These are phyloP conservation scores for Lagenidium sp. DNA, from an alignment of 352 stramenopile species.

Conservation along the genomic window DNA sequence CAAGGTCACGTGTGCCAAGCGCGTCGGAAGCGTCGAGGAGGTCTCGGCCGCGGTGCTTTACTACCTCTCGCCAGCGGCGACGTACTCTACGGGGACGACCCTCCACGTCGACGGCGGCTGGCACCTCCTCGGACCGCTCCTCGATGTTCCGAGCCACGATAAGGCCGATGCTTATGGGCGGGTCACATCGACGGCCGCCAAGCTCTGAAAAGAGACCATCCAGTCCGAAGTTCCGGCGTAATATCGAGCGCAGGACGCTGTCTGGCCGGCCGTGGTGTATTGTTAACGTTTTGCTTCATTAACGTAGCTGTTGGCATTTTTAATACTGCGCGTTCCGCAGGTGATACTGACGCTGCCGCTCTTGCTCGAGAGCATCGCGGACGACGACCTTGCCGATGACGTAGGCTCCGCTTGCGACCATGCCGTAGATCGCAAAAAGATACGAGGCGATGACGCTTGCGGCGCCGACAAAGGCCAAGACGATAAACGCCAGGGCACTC, in stretches of 20 bases:
- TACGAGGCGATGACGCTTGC: slow-evolving; percentile 80
- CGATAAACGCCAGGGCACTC: slow-evolving; percentile 62
- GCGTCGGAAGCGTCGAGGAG: slow-evolving; percentile 89
- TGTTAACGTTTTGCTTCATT: neutral
- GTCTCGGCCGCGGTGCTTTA: slow-evolving; percentile 83
- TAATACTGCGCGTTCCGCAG: slow-evolving; percentile 15
- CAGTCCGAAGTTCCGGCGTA: too few relatives aligned
- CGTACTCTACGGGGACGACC: slow-evolving; percentile 87
- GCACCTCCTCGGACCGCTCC: slow-evolving; percentile 42
- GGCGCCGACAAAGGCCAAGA: slow-evolving; percentile 62
- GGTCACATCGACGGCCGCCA: slow-evolving; percentile 25
- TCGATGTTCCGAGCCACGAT: slow-evolving; percentile 71
- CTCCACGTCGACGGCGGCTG: slow-evolving; percentile 87
- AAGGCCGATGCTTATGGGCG: slow-evolving; percentile 81
- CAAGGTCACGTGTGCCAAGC: slow-evolving; percentile 65
- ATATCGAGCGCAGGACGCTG: too few relatives aligned
- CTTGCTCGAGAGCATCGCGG: slow-evolving; percentile 67
- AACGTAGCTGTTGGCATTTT: slow-evolving; percentile 4
- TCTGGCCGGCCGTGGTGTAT: too few relatives aligned
- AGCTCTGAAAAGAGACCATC: slow-evolving; percentile 24
- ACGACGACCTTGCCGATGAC: slow-evolving; percentile 69
- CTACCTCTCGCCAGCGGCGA: slow-evolving; percentile 82
- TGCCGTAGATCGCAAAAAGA: slow-evolving; percentile 79
- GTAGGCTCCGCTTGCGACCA: slow-evolving; percentile 74
- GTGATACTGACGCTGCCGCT: slow-evolving; percentile 50